These are phyloP conservation scores for Phytophthora pseudosyringae DNA, from an alignment of 352 stramenopile genomes.

Conservation along the genomic window DNA sequence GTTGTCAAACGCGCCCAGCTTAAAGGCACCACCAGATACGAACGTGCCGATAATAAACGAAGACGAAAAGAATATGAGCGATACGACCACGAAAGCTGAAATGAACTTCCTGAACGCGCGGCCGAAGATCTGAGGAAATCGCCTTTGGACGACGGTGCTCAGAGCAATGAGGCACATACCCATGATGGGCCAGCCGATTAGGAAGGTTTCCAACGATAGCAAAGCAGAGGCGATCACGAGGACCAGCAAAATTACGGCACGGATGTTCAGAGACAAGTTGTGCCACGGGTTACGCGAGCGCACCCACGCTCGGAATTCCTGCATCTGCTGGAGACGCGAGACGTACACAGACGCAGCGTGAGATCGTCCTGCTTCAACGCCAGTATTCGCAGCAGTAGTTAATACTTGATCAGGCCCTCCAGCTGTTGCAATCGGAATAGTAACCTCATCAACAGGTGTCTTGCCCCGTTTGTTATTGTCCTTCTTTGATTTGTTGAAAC, in stretches of 20 bases:
- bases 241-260: slow-evolving; percentile 58
- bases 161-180: slow-evolving; percentile 70
- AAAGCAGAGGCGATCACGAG: slow-evolving; percentile 61
- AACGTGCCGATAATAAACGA: slow-evolving; percentile 82
- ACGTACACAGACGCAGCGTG: slow-evolving; percentile 31
- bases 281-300: slow-evolving; percentile 65
- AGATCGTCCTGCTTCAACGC: slow-evolving; percentile 13
- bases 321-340: slow-evolving; percentile 46
- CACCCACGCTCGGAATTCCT: slow-evolving; percentile 40
- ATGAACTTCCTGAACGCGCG: slow-evolving; percentile 79
- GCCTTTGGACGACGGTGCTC: slow-evolving; percentile 66
- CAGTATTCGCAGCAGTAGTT: slow-evolving; percentile 9
- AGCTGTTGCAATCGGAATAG: slow-evolving; percentile 34
- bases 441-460: slow-evolving; percentile 29
- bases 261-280: slow-evolving; percentile 47
- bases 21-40: slow-evolving; percentile 61
- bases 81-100: slow-evolving; percentile 73
- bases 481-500: slow-evolving; percentile 25
- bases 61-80: slow-evolving; percentile 84
- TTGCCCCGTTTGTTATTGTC: slow-evolving; percentile 31
- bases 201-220: slow-evolving; percentile 64
- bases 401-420: slow-evolving; percentile 16
- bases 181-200: slow-evolving; percentile 82
- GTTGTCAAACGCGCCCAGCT: slow-evolving; percentile 56
- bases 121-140: slow-evolving; percentile 83